phyloP scores from a whole-genome alignment of 108 stramenopile species.

The Skeletonema potamos region DNA sequence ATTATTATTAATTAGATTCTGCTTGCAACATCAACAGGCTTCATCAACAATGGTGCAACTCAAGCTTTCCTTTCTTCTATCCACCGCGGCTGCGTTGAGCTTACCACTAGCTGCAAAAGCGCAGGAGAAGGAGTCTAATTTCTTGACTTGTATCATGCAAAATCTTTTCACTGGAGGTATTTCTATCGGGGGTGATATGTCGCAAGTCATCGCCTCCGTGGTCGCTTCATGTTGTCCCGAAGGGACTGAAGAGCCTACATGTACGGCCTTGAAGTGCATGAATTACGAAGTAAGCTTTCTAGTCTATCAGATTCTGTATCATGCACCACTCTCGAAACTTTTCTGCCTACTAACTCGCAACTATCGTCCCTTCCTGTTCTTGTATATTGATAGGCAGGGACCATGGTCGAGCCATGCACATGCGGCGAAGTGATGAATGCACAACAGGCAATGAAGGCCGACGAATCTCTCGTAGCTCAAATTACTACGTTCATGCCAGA shows the following conservation, averaged over 20 bases:
- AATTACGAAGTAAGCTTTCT: not conserved
- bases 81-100: not conserved
- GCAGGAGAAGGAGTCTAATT: not conserved
- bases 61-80: not conserved
- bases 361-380: too few relatives aligned
- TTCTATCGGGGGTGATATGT: not conserved
- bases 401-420: not conserved
- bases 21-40: too few relatives aligned
- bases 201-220: not conserved
- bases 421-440: not conserved
- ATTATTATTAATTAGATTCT: too few relatives aligned
- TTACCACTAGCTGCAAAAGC: not conserved
- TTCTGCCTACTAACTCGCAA: too few relatives aligned
- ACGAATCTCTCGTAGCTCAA: not conserved
- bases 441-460: not conserved
- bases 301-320: too few relatives aligned
- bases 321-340: too few relatives aligned
- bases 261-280: not conserved
- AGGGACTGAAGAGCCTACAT: not conserved
- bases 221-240: not conserved
- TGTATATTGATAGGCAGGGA: not conserved
- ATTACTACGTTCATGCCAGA: not conserved
- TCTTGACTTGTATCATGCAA: not conserved
- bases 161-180: not conserved
- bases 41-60: not conserved